Evolutionary conservation across 108 stramenopile genomes (phyloP).

Genomic region (Skeletonema potamos): DNA sequence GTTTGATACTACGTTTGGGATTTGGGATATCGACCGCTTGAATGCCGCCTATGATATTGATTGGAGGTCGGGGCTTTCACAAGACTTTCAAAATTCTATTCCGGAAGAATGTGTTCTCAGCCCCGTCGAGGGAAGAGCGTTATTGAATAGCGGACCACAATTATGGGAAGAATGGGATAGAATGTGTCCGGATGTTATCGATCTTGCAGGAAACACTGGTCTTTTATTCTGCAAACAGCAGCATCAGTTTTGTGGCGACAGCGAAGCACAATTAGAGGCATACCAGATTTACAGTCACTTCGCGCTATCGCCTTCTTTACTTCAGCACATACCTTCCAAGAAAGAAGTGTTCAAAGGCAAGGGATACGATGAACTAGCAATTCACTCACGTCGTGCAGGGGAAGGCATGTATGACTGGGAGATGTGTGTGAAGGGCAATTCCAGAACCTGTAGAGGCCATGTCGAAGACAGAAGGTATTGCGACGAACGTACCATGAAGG

Average conservation of each 20-base stretch:
- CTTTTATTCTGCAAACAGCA: conserved; percentile 43
- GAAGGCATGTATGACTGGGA: conserved; percentile 49
- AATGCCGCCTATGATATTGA: conserved; percentile 39
- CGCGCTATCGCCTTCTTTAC: conserved; percentile 22
- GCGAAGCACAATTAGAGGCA: conserved; percentile 34
- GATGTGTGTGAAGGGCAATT: conserved; percentile 38
- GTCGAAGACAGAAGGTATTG: conserved; percentile 15
- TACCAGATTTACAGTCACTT: conserved; percentile 40
- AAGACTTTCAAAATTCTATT: conserved; percentile 7
- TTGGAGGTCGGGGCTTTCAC: conserved; percentile 29
- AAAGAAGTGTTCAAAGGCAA: conserved; percentile 25
- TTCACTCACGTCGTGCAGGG: conserved; percentile 44
- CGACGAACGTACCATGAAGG: conserved; percentile 41
- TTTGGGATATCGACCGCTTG: conserved; percentile 40
- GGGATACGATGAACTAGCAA: conserved; percentile 39
- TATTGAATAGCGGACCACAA: conserved; percentile 29
- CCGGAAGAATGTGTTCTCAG: conserved; percentile 36
- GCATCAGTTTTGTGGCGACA: conserved; percentile 48
- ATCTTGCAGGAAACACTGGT: conserved; percentile 43
- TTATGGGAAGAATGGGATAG: conserved; percentile 42
- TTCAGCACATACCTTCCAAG: conserved; percentile 43
- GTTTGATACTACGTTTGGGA: conserved; percentile 35
- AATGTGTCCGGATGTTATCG: conserved; percentile 40
- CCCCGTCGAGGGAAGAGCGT: conserved; percentile 17
- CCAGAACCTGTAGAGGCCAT: conserved; percentile 32